Conservation (phyloP, 2,329 filamentous ascomycete species). For the Colletotrichum costaricense region DNA sequence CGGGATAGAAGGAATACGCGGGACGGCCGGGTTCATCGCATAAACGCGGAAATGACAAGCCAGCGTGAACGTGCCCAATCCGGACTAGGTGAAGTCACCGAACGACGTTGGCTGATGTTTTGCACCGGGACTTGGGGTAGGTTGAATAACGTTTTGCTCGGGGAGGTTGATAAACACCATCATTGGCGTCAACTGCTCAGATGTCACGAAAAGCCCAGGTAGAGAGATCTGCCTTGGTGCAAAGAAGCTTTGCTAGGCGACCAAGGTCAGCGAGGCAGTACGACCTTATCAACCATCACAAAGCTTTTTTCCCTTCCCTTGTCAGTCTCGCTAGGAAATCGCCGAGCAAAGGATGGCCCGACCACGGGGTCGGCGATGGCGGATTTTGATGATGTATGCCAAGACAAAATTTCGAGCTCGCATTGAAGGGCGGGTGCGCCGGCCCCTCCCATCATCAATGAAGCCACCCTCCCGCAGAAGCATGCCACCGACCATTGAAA, state of each 20-base stretch:
- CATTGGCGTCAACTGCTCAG: neutral
- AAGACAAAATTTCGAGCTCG: conserved; percentile 9
- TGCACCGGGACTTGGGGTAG: too few relatives aligned
- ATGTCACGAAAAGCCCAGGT: neutral
- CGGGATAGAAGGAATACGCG: neutral
- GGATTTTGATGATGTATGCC: conserved; percentile 26
- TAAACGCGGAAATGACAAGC: neutral
- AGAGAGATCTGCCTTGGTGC: neutral
- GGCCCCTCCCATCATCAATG: conserved; percentile 12
- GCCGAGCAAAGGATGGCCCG: conserved; percentile 5
- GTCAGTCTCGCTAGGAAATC: neutral
- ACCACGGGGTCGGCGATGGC: neutral
- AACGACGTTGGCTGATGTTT: neutral
- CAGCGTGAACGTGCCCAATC: neutral
- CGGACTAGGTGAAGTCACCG: neutral
- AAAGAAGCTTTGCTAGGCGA: neutral
- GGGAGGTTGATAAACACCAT: neutral
- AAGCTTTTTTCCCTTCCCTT: neutral
- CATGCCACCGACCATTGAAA: neutral
- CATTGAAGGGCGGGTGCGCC: conserved; percentile 16
- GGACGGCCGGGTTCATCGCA: neutral
- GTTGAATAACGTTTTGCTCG: neutral
- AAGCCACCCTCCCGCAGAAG: conserved; percentile 5
- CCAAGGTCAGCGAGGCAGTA: neutral
- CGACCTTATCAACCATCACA: neutral